phyloP scores from a whole-genome alignment of 805 yeast species.

The Wickerhamomyces silvicola region DNA sequence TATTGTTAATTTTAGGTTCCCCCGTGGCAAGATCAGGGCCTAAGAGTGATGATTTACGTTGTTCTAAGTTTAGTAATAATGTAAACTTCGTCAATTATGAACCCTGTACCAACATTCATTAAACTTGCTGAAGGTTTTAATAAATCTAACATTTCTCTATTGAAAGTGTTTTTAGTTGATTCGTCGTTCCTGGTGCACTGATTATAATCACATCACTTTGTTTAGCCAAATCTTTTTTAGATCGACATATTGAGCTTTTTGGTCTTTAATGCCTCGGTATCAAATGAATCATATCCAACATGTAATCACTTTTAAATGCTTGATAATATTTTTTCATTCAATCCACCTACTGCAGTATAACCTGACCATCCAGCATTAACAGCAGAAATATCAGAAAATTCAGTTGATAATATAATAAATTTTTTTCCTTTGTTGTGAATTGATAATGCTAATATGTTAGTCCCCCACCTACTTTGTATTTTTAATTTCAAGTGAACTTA shows the following conservation, averaged over 20 bases:
- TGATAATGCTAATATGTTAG: slow-evolving; percentile 22
- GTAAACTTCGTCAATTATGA: slow-evolving; percentile 44
- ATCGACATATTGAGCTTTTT: slow-evolving; percentile 33
- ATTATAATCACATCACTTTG: slow-evolving; percentile 39
- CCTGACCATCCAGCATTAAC: slow-evolving; percentile 60
- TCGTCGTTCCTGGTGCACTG: slow-evolving; percentile 57
- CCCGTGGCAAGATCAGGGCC: slow-evolving; percentile 56
- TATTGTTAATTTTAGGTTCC: slow-evolving; percentile 39
- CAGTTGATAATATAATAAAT: slow-evolving; percentile 31
- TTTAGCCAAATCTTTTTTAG: no score
- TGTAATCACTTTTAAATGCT: slow-evolving; percentile 37
- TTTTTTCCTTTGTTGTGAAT: slow-evolving; percentile 34
- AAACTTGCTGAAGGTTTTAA: slow-evolving; percentile 38
- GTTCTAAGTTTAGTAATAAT: slow-evolving; percentile 30
- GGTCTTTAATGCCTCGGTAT: slow-evolving; percentile 32
- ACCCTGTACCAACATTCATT: slow-evolving; percentile 58
- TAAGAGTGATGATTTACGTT: slow-evolving; percentile 44
- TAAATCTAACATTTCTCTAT: slow-evolving; percentile 31
- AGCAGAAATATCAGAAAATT: slow-evolving; percentile 35
- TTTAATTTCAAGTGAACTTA: slow-evolving; percentile 3
- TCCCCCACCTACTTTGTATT: not conserved
- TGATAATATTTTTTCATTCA: slow-evolving; percentile 43
- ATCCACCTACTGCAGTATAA: slow-evolving; percentile 44
- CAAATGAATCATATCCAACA: slow-evolving; percentile 51
- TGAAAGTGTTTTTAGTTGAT: slow-evolving; percentile 43